phyloP scores from a whole-genome alignment of 768 basidiomycete species.

The Boletus speciosus region DNA sequence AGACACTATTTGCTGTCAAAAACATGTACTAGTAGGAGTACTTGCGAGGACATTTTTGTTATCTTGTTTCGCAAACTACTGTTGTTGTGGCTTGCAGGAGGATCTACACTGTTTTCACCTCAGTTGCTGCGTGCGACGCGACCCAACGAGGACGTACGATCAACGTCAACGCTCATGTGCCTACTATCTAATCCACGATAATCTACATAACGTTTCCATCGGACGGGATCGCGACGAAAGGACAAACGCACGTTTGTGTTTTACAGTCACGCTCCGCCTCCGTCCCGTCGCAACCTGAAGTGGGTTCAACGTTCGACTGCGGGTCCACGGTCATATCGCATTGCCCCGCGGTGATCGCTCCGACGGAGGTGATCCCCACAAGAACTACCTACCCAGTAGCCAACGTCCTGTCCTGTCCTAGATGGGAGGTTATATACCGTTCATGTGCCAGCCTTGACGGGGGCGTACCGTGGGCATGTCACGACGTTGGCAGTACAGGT shows the following conservation, averaged over 20 bases:
- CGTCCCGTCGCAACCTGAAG: background rate
- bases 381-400: too few species aligned
- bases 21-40: conserved; percentile 5
- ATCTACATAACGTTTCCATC: background rate
- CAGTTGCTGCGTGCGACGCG: background rate
- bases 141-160: background rate
- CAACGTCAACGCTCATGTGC: background rate
- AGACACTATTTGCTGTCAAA: conserved; percentile 1
- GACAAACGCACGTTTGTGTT: background rate
- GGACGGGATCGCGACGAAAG: background rate
- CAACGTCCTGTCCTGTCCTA: background rate
- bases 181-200: background rate
- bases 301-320: conserved; percentile 2
- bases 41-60: conserved; percentile 7
- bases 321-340: conserved; percentile 18
- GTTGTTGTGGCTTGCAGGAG: background rate
- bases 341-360: background rate
- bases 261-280: background rate
- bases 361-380: background rate
- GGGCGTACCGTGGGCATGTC: too few species aligned
- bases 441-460: too few species aligned
- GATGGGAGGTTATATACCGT: too few species aligned
- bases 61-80: background rate
- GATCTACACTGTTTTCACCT: background rate
- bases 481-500: too few species aligned